Evolutionary conservation across 1,284 basidiomycete species (phyloP).

Genomic region (Cryptococcus hybrid): DNA sequence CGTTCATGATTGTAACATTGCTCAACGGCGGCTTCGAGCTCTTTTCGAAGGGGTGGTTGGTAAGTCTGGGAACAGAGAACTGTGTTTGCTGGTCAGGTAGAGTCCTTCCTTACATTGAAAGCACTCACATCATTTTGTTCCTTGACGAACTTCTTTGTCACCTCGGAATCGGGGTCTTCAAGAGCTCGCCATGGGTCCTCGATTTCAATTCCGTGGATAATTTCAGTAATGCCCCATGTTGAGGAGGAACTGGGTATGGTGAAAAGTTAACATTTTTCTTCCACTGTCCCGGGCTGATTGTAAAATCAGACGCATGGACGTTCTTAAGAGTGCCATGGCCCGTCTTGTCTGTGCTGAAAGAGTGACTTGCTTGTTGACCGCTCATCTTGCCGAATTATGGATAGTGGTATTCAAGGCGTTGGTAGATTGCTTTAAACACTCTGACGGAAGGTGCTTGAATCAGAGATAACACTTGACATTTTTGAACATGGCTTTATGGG

Average conservation of each 20-base stretch:
- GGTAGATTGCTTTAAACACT: too few relatives aligned
- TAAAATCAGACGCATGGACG: background rate
- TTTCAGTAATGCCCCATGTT: constrained; percentile 9
- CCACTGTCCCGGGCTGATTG: background rate
- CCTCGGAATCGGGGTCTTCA: constrained; percentile 11
- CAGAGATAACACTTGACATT: too few relatives aligned
- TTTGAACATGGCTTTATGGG: too few relatives aligned
- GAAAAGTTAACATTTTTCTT: too few relatives aligned
- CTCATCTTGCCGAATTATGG: background rate
- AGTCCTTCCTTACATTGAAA: too few relatives aligned
- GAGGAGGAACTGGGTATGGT: constrained; percentile 10
- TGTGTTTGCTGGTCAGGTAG: background rate
- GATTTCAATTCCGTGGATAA: constrained; percentile 8
- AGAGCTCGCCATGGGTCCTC: constrained; percentile 14
- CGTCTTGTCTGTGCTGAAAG: background rate
- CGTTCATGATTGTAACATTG: constrained; percentile 10
- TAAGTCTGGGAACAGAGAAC: constrained; percentile 14
- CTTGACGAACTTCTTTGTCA: constrained; percentile 7
- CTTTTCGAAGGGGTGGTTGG: constrained; percentile 5
- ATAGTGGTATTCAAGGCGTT: too few relatives aligned
- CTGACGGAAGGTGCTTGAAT: too few relatives aligned
- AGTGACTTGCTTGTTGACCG: background rate
- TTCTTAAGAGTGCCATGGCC: background rate
- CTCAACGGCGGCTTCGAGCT: constrained; percentile 15
- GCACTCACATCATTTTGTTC: constrained; percentile 16